Percentiles rank a stretch among this genome's conserved stretches.
Conservation (phyloP, 306 rosid species). For the Lathyrus tuberosus region DNA sequence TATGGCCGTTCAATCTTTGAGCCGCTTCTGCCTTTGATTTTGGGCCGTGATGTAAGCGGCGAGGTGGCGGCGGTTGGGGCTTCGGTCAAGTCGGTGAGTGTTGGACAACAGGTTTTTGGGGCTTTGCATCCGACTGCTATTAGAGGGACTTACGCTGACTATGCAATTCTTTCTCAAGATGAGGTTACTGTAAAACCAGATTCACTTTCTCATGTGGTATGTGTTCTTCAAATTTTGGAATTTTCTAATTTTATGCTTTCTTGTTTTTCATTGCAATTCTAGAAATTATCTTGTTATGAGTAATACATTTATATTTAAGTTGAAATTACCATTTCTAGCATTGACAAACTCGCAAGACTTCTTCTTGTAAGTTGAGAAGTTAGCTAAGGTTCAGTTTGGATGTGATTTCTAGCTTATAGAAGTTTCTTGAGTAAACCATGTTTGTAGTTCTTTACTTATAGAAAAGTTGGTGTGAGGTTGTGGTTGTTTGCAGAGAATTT, state of each 20-base stretch:
- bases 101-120: conserved; percentile 91
- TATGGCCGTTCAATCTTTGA: conserved; percentile 86
- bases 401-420: background rate
- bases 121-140: conserved; percentile 98
- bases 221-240: conserved; percentile 19
- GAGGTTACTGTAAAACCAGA: conserved; percentile 76
- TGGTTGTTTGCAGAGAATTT: background rate
- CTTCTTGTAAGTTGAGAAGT: background rate
- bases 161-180: conserved; percentile 81
- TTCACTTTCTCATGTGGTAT: conserved; percentile 87
- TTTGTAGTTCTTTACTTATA: conserved; percentile 4
- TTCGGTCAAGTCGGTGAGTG: conserved; percentile 57
- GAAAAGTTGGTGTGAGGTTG: background rate
- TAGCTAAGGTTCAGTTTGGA: background rate
- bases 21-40: conserved; percentile 74
- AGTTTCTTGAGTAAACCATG: background rate
- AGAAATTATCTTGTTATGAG: background rate
- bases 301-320: background rate
- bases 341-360: conserved; percentile 1
- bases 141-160: conserved; percentile 93
- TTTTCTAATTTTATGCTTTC: conserved; percentile 13
- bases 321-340: no score
- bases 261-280: background rate
- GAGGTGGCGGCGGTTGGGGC: conserved; percentile 85
- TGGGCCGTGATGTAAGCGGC: conserved; percentile 96